These are phyloP conservation scores for Cymodocea nodosa DNA, from an alignment of 116 monocot genomes.

Conservation along the genomic window DNA sequence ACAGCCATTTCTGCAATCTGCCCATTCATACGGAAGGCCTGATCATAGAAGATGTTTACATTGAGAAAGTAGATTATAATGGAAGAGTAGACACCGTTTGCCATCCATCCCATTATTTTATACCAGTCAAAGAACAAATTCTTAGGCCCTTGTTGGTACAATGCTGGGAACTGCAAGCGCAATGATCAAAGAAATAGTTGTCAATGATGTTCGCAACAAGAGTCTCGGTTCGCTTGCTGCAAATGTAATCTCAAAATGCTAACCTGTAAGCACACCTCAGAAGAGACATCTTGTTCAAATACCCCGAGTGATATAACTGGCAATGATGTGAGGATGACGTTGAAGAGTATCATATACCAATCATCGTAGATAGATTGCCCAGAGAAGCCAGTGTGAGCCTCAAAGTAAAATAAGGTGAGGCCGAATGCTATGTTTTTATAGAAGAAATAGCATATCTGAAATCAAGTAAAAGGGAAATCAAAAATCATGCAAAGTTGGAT, in stretches of 20 bases:
- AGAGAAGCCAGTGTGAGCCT: constrained; percentile 64
- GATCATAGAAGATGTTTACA: constrained; percentile 38
- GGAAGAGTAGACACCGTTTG: constrained; percentile 54
- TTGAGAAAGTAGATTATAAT: constrained; percentile 43
- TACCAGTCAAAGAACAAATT: constrained; percentile 73
- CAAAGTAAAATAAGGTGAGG: constrained; percentile 73
- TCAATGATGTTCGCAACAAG: no score
- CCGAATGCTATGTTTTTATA: constrained; percentile 81
- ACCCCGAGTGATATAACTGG: constrained; percentile 67
- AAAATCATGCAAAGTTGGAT: neutral
- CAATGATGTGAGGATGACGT: constrained; percentile 56
- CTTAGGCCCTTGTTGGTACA: constrained; percentile 72
- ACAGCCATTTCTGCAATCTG: constrained; percentile 52
- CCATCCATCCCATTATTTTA: constrained; percentile 64
- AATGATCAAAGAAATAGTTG: neutral
- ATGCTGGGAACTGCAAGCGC: constrained; percentile 51
- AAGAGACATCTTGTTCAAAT: constrained; percentile 73
- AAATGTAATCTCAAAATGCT: neutral
- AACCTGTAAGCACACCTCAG: constrained; percentile 67
- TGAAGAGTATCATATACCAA: constrained; percentile 80
- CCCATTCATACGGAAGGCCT: constrained; percentile 40
- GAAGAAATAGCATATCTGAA: constrained; percentile 79
- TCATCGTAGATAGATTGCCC: constrained; percentile 80
- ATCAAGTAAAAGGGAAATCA: neutral
- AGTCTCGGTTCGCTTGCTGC: no score